A percentile compares a stretch with the other conserved stretches of the same genome.
phyloP scores from a whole-genome alignment of 1,284 basidiomycete genomes.

The Golubevia pallescens region DNA sequence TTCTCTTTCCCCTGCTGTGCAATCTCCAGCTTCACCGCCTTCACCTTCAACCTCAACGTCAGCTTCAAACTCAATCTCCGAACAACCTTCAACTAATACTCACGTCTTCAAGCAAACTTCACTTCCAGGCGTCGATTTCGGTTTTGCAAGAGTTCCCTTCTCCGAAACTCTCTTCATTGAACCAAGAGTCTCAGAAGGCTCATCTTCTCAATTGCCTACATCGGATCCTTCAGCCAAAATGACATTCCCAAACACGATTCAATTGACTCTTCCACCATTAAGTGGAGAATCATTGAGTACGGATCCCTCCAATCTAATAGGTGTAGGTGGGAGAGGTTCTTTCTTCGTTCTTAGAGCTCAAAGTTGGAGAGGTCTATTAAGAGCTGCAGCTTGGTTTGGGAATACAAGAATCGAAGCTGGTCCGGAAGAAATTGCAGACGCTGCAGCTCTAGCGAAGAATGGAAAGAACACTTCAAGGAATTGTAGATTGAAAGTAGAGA shows the following conservation, averaged over 20 bases:
- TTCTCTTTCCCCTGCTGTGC: not conserved
- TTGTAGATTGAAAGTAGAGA: slow-evolving; percentile 24
- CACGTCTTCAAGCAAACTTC: slow-evolving; percentile 8
- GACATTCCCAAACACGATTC: slow-evolving; percentile 24
- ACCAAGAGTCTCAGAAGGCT: slow-evolving; percentile 17
- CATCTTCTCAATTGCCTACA: slow-evolving; percentile 1
- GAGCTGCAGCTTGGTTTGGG: slow-evolving; percentile 46
- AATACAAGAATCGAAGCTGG: slow-evolving; percentile 37
- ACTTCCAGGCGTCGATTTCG: slow-evolving; percentile 31
- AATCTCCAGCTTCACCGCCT: too few relatives aligned
- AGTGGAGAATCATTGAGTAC: not conserved
- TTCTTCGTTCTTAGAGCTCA: slow-evolving; percentile 37
- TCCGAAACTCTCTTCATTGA: slow-evolving; percentile 5
- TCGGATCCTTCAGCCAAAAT: slow-evolving; percentile 11
- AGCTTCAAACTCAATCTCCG: slow-evolving; percentile 2
- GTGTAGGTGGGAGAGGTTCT: not conserved
- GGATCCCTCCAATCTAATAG: not conserved
- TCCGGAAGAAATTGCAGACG: slow-evolving; percentile 29
- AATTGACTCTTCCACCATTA: slow-evolving; percentile 9
- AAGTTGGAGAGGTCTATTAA: slow-evolving; percentile 40
- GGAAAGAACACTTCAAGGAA: not conserved
- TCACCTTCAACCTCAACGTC: not conserved
- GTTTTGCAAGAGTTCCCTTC: slow-evolving; percentile 30
- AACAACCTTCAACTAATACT: not conserved
- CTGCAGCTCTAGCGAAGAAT: slow-evolving; percentile 4